A percentile compares a stretch with the other conserved stretches of the same genome.
Conservation (phyloP, 306 rosid species). For the Rosa multiflora region DNA sequence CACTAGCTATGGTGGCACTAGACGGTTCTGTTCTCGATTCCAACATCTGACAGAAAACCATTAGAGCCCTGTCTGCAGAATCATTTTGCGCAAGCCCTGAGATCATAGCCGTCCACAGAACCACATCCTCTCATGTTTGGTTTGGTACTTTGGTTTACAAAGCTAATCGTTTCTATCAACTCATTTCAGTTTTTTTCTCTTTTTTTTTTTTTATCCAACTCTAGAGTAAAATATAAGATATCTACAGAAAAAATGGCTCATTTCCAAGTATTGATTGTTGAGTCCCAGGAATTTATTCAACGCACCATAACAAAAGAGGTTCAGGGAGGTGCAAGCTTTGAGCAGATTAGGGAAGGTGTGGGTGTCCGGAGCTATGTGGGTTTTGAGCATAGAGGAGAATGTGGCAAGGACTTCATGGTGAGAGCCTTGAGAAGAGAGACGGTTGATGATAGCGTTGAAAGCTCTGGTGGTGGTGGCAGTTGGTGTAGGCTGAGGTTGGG, state of each 20-base stretch:
- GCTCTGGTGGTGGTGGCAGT: slow-evolving; percentile 33
- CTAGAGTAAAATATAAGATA: too few relatives aligned
- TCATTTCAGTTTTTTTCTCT: too few relatives aligned
- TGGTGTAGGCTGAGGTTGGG: slow-evolving; percentile 17
- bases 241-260: neutral
- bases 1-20: slow-evolving; percentile 62
- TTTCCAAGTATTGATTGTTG: neutral
- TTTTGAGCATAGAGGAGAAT: slow-evolving; percentile 52
- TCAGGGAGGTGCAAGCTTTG: slow-evolving; percentile 66
- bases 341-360: slow-evolving; percentile 68
- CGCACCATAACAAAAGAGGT: slow-evolving; percentile 29
- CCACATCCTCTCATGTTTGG: slow-evolving; percentile 45
- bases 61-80: slow-evolving; percentile 51
- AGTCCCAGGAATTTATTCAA: neutral
- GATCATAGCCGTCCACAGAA: slow-evolving; percentile 81
- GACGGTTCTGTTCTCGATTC: slow-evolving; percentile 48
- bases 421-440: slow-evolving; percentile 54
- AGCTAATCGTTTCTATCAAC: too few relatives aligned
- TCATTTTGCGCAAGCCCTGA: slow-evolving; percentile 73
- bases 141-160: neutral
- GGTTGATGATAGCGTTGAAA: slow-evolving; percentile 59
- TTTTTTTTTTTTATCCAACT: too few relatives aligned
- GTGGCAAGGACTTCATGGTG: slow-evolving; percentile 51
- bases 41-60: slow-evolving; percentile 50
- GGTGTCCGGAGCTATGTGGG: slow-evolving; percentile 53